A percentile compares a stretch with the other conserved stretches of the same genome.
These are phyloP conservation scores for Mortierella sp. DNA, from an alignment of 371 early-diverging fungal species.

Conservation along the genomic window DNA sequence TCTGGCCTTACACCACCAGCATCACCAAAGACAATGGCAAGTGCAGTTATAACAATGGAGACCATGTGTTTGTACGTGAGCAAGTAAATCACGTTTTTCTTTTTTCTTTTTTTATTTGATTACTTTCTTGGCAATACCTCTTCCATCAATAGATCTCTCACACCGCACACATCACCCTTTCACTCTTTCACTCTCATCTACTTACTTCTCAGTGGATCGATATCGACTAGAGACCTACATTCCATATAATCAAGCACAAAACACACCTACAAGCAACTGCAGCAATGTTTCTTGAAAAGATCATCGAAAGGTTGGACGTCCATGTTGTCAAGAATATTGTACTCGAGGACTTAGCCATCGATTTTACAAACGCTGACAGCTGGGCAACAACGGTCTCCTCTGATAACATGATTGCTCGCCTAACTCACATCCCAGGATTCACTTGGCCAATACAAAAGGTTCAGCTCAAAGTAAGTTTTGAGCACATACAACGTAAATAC, in stretches of 20 bases:
- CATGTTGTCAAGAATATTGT: constrained; percentile 38
- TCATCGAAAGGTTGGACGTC: constrained; percentile 29
- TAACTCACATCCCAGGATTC: constrained; percentile 45
- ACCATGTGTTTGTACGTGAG: no score
- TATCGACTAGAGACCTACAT: no score
- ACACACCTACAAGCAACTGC: no score
- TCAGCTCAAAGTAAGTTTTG: constrained; percentile 17
- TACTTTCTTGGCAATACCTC: no score
- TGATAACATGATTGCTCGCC: constrained; percentile 23
- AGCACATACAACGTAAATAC: neutral
- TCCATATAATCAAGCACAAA: no score
- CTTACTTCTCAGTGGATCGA: neutral
- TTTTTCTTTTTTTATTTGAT: no score
- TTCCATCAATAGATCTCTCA: no score
- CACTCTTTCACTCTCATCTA: neutral
- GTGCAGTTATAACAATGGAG: no score
- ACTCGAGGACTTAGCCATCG: constrained; percentile 42
- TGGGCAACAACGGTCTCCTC: constrained; percentile 35
- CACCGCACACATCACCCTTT: neutral
- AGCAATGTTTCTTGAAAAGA: constrained; percentile 20
- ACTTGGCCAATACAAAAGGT: constrained; percentile 43
- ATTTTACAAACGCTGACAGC: constrained; percentile 38
- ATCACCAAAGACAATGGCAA: no score
- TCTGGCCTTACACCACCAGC: neutral
- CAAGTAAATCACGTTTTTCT: no score